Percentiles rank a stretch among this genome's conserved stretches.
phyloP scores from a whole-genome alignment of 2,329 filamentous ascomycete genomes.

The Aureobasidium sp. region DNA sequence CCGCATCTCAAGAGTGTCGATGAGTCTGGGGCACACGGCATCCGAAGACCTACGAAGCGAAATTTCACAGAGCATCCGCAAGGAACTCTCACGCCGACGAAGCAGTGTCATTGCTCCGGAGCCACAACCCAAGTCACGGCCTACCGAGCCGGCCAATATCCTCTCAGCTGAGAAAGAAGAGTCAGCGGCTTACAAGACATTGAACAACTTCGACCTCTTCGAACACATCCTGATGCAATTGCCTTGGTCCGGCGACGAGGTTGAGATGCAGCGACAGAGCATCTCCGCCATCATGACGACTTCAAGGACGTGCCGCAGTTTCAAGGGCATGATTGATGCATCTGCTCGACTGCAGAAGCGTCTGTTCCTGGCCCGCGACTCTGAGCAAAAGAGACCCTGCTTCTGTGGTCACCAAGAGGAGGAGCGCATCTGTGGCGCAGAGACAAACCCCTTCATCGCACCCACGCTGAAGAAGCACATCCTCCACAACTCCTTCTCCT shows the following conservation, averaged over 20 bases:
- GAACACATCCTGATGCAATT: conserved; percentile 3
- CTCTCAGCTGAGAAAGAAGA: background rate
- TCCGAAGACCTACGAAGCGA: conserved; percentile 2
- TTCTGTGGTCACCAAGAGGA: conserved; percentile 4
- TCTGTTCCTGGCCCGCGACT: conserved; percentile 9
- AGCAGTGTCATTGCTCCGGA: conserved; percentile 10
- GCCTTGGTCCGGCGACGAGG: conserved; percentile 1
- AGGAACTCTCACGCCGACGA: conserved; percentile 6
- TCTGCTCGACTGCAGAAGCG: conserved; percentile 11
- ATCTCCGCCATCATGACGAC: conserved; percentile 5
- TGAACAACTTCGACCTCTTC: conserved; percentile 11
- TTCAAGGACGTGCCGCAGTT: conserved; percentile 6
- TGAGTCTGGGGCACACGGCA: background rate
- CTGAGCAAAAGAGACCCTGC: background rate
- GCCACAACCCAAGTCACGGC: background rate
- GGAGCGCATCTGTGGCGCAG: background rate
- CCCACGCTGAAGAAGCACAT: conserved; percentile 6
- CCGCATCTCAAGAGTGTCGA: conserved; percentile 9
- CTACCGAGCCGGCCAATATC: conserved; percentile 1
- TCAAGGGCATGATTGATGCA: conserved; percentile 13
- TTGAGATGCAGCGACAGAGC: background rate
- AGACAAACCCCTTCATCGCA: conserved; percentile 9
- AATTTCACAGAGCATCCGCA: conserved; percentile 8
- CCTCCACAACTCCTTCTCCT: conserved; percentile 9
- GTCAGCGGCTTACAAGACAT: background rate